Evolutionary conservation across 2,329 filamentous ascomycete genomes (phyloP).

Genomic region (Epichloe amarillans): DNA sequence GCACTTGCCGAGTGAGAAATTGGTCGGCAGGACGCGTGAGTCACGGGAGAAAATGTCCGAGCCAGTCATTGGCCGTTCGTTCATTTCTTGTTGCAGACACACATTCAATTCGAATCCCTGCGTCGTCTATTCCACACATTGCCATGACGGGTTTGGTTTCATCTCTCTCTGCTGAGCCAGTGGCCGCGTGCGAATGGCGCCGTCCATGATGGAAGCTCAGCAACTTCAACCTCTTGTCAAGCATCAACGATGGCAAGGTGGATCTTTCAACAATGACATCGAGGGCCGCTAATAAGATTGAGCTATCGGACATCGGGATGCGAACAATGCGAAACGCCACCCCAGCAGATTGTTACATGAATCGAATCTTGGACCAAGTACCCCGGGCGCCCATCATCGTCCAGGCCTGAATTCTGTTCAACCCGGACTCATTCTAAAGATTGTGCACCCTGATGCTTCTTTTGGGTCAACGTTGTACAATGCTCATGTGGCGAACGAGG

Average conservation of each 20-base stretch:
- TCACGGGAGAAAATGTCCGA: background rate
- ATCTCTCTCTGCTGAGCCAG: background rate
- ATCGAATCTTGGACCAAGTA: background rate
- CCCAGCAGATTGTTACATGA: background rate
- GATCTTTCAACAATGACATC: background rate
- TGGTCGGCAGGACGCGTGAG: background rate
- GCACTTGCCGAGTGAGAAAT: background rate
- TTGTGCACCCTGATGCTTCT: background rate
- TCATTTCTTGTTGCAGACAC: background rate
- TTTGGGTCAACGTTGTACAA: background rate
- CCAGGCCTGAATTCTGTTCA: background rate
- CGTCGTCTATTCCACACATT: background rate
- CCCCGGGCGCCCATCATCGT: background rate
- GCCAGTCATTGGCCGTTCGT: background rate
- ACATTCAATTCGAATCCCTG: background rate
- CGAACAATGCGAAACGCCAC: background rate
- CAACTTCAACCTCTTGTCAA: background rate
- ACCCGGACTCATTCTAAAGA: background rate
- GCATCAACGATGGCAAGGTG: background rate
- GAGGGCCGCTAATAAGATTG: background rate
- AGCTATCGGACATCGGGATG: background rate
- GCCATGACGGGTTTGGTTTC: background rate
- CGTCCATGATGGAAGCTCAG: background rate
- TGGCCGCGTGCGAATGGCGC: background rate
- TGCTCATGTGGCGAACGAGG: too few species aligned